These are phyloP conservation scores for Dalbergia cultrata DNA, from an alignment of 306 rosid species.

Conservation along the genomic window DNA sequence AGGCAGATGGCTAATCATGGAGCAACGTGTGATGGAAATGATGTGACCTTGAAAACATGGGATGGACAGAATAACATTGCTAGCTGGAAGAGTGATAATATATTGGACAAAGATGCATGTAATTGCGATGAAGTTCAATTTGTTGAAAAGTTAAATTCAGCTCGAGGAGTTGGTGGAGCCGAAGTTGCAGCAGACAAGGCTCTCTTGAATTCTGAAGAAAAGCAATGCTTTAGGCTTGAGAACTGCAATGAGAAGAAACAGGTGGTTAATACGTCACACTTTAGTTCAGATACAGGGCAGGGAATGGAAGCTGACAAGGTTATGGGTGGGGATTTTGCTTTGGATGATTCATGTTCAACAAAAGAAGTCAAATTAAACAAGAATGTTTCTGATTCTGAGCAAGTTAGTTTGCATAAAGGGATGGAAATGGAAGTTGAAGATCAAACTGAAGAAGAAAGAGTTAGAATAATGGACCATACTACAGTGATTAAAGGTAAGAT, in stretches of 20 bases:
- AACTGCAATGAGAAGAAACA: slow-evolving; percentile 29
- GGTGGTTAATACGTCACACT: neutral
- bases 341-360: neutral
- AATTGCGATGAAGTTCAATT: too few species aligned
- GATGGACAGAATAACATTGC: slow-evolving; percentile 47
- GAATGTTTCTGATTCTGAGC: slow-evolving; percentile 33
- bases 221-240: slow-evolving; percentile 17
- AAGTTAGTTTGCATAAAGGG: slow-evolving; percentile 17
- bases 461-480: neutral
- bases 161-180: slow-evolving; percentile 42
- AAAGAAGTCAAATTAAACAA: slow-evolving; percentile 4
- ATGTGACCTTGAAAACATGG: slow-evolving; percentile 40
- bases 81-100: neutral
- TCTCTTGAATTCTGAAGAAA: slow-evolving; percentile 42
- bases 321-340: slow-evolving; percentile 34
- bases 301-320: slow-evolving; percentile 41
- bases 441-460: slow-evolving; percentile 24
- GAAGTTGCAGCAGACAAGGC: slow-evolving; percentile 39
- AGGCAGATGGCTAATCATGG: slow-evolving; percentile 38
- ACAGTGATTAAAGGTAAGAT: slow-evolving; percentile 49
- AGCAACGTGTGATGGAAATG: slow-evolving; percentile 37
- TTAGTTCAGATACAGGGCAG: slow-evolving; percentile 49
- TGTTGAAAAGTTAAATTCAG: too few species aligned
- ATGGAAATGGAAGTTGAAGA: slow-evolving; percentile 42
- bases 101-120: too few species aligned